Percentiles rank a stretch among this genome's conserved stretches.
These are phyloP conservation scores for Nakaseomyces uthaithaninus DNA, from an alignment of 1,139 yeast genomes.

Conservation along the genomic window DNA sequence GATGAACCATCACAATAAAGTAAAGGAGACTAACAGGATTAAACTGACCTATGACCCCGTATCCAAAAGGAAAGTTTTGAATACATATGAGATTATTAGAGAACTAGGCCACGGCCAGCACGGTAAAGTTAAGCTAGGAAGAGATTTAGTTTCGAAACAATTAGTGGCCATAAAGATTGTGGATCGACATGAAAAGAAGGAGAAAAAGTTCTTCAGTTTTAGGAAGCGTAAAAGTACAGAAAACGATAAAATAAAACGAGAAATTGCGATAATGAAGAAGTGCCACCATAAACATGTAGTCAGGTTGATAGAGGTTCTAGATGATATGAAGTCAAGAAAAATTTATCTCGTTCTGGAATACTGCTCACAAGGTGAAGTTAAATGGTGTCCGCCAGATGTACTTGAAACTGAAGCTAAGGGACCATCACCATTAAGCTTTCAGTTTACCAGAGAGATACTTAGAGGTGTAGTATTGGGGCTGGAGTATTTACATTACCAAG, in stretches of 20 bases:
- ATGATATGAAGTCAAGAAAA: conserved; percentile 74
- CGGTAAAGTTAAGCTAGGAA: conserved; percentile 91
- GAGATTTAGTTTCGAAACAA: conserved; percentile 59
- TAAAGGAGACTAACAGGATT: conserved; percentile 79
- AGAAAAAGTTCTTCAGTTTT: conserved; percentile 21
- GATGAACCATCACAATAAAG: conserved; percentile 32
- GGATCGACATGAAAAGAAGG: conserved; percentile 51
- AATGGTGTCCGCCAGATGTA: conserved; percentile 47
- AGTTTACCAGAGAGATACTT: conserved; percentile 61
- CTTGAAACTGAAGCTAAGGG: conserved; percentile 40
- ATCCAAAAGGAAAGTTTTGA: conserved; percentile 72
- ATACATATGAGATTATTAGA: conserved; percentile 78
- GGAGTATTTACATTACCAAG: conserved; percentile 87
- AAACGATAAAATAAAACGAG: conserved; percentile 62
- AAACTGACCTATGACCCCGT: conserved; percentile 84
- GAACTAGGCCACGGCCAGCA: conserved; percentile 96
- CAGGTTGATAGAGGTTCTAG: conserved; percentile 76
- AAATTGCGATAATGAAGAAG: conserved; percentile 93
- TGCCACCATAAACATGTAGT: conserved; percentile 90
- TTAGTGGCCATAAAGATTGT: conserved; percentile 91
- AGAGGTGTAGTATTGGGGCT: conserved; percentile 84
- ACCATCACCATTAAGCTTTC: conserved; percentile 58
- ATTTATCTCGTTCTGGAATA: conserved; percentile 88
- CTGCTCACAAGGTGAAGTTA: conserved; percentile 84
- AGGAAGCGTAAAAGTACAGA: conserved; percentile 11